Base-by-base conservation (phyloP, 2,329 filamentous ascomycete species). In the Aureobasidium mangrovei region DNA sequence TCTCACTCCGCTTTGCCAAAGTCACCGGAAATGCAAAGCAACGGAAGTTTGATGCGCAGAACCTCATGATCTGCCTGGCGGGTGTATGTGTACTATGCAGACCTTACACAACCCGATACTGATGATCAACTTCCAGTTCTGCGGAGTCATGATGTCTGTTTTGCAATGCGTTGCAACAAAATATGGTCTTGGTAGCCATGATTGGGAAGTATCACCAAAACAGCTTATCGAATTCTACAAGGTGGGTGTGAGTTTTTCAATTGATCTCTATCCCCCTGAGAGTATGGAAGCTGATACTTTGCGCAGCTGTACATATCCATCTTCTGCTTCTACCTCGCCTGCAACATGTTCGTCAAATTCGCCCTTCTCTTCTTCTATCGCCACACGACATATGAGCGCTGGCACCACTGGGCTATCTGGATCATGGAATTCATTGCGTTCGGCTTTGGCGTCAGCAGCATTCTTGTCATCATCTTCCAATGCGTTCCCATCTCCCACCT, bases 271-370 rank as follows among this genome's bases (percentile, higher is more conserved):
- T 40, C 18, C 7, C n/a, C 18, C 27, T 10, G 9, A 36, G 24
- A 53, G 24, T n/a, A 42, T 18, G 7, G n/a, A 12, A n/a, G 31
- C 47, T 51, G 28, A 51, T 29, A 3, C 18, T 10, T 8, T 29
- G 18, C 35, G 5, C 49, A 64, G 63, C 57, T 61, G 8, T 58
- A 65, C 39, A 62, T 63, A 40, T 57, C 57, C 4, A 57, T 62
- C 61, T 61, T 66, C 59, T 56, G 65, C 24, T 70, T 70, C 58
- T 72, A 72, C 60, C 69, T 70, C 56, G 55, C 62, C 41, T 69
- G 68, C 52, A 70, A 72, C 53, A 70, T 69, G 65, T 66, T 64
- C 43, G 63, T 72, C 56, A 71, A 72, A 59, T 62, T 71, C 40
- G 69, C 69, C 0, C 62, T 72, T 6, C 63, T 72, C 6, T 60